Evolutionary conservation across 768 basidiomycete genomes (phyloP).

Genomic region (Phlegmacium glaucopus): DNA sequence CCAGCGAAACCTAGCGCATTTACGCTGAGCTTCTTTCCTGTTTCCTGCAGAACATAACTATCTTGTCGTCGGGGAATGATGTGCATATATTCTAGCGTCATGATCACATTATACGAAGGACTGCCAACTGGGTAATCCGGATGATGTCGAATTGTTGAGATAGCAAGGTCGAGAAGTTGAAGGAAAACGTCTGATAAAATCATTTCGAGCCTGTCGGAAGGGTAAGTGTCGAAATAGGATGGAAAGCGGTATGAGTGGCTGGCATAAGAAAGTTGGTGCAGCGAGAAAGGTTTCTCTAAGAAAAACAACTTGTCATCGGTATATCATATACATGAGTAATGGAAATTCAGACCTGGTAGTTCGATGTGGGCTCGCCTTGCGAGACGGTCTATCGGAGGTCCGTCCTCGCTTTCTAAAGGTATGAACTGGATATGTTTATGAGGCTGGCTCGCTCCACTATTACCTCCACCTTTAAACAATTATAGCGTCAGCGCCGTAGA

Average conservation of each 20-base stretch:
- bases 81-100: constrained; percentile 83
- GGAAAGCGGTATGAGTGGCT: constrained; percentile 72
- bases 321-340: neutral
- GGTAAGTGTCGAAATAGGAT: constrained; percentile 31
- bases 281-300: constrained; percentile 70
- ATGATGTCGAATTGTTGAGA: constrained; percentile 71
- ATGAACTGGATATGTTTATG: constrained; percentile 93
- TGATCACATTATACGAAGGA: constrained; percentile 80
- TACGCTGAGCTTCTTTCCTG: constrained; percentile 61
- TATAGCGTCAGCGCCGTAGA: neutral
- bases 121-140: constrained; percentile 56
- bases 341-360: constrained; percentile 41
- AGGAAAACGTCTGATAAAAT: constrained; percentile 61
- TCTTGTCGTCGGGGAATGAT: constrained; percentile 77
- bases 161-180: constrained; percentile 68
- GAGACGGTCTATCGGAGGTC: constrained; percentile 76
- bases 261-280: constrained; percentile 71
- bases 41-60: constrained; percentile 46
- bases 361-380: constrained; percentile 58
- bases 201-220: constrained; percentile 44
- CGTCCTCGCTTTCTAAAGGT: constrained; percentile 53
- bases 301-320: neutral
- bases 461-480: constrained; percentile 55
- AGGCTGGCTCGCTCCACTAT: constrained; percentile 84
- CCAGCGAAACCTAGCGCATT: constrained; percentile 92